A percentile compares a stretch with the other conserved stretches of the same genome.
Evolutionary conservation across 768 basidiomycete species (phyloP).

Genomic region (Trametopsis cervina): DNA sequence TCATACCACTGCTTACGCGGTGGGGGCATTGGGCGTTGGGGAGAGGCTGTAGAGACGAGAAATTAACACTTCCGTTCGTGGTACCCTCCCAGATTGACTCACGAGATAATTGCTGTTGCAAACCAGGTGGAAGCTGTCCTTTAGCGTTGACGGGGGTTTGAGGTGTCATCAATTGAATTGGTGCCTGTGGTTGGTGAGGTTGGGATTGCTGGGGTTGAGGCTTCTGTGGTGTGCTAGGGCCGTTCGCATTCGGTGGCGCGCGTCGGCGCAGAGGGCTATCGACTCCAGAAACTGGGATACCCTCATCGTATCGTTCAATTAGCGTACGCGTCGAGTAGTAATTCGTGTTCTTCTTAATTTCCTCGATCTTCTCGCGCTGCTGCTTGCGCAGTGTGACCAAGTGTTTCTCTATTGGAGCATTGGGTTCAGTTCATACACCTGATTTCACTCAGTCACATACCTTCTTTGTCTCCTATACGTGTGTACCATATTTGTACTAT

Average conservation of each 20-base stretch:
- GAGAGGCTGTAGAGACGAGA: conserved; percentile 24
- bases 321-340: conserved; percentile 89
- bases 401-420: conserved; percentile 55
- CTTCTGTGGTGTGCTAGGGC: conserved; percentile 18
- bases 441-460: conserved; percentile 31
- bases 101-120: conserved; percentile 35
- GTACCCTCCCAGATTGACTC: conserved; percentile 13
- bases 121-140: conserved; percentile 17
- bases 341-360: conserved; percentile 97
- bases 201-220: conserved; percentile 16
- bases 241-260: conserved; percentile 21
- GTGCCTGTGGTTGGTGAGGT: conserved; percentile 2
- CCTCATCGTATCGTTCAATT: conserved; percentile 83
- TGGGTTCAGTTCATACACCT: neutral
- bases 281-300: conserved; percentile 23
- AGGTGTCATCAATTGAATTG: conserved; percentile 5
- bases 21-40: conserved; percentile 36
- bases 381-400: conserved; percentile 66
- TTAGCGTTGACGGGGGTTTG: conserved; percentile 3
- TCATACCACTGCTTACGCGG: conserved; percentile 81
- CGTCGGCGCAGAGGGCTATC: conserved; percentile 34
- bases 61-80: neutral
- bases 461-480: conserved; percentile 74
- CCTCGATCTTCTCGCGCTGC: conserved; percentile 83
- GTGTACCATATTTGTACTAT: conserved; percentile 83